A percentile compares a stretch with the other conserved stretches of the same genome.
Evolutionary conservation across 331 rosid genomes (phyloP).

Genomic region (Pyrus hybrid): DNA sequence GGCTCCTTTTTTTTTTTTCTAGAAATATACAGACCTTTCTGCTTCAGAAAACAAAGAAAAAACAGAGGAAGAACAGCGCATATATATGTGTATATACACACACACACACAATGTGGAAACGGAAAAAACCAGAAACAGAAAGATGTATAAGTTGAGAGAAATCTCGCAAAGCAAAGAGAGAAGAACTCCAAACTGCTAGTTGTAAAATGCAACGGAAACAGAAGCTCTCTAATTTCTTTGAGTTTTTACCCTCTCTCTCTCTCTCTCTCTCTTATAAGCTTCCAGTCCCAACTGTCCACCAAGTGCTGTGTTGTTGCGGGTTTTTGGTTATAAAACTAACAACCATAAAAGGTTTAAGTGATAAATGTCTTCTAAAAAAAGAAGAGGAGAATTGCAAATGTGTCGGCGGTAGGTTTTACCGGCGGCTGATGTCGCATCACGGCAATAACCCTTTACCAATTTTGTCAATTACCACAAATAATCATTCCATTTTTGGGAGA

Average conservation of each 20-base stretch:
- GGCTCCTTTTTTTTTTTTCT: neutral
- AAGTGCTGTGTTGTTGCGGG: too few species aligned
- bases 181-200: neutral
- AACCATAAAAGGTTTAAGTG: too few species aligned
- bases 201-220: neutral
- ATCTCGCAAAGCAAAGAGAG: too few species aligned
- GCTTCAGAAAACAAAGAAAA: conserved; percentile 25
- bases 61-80: conserved; percentile 26
- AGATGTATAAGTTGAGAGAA: neutral
- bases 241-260: neutral
- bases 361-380: too few species aligned
- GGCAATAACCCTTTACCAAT: neutral
- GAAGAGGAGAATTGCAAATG: neutral
- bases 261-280: too few species aligned
- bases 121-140: conserved; percentile 2
- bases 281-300: too few species aligned
- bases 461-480: neutral
- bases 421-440: neutral
- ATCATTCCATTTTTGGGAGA: neutral
- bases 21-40: conserved; percentile 10
- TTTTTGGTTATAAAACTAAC: too few species aligned
- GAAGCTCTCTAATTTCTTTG: neutral
- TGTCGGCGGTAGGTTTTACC: neutral
- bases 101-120: conserved; percentile 8
- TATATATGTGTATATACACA: neutral